Evolutionary conservation across 257 asterid genomes (phyloP), one percentile per base, ranked within the genome.

Genomic region (Lavandula angustifolia): DNA sequence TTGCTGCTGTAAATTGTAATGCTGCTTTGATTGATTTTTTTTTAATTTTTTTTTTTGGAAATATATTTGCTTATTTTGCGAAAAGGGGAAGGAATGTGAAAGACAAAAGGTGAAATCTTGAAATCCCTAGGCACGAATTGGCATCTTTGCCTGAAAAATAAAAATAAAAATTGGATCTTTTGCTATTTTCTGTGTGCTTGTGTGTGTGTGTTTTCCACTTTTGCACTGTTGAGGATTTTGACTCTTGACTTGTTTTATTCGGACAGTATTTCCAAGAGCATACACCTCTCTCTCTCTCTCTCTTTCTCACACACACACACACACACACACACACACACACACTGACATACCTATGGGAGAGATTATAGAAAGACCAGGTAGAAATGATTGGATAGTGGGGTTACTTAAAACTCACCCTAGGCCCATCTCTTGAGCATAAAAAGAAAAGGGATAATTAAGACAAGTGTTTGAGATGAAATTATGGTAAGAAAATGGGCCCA

Each of bases 221-320:
- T 75, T 75, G 38, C 65, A 54, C 75, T 75, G 76, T 75, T 58
- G 13, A 32, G 47, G 63, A 69, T 54, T 67, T 76, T 76, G 84
- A 70, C 78, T 70, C 64, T 76, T 74, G 72, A 80, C 82, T 56
- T 10, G 33, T 43, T 73, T 64, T 49, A 72, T 56, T 33, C 41
- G 52, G 77, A 71, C 74, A 70, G 33, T 4, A 57, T 52, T 54
- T 70, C 47, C 52, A n/a, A 46, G 56, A 46, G 18, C 10, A 10
- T 2, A 42, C 3, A 12, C 3, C 8, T 12, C 44, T 11, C 9
- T 9, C 16, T 27, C 12, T 22, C 38, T 34, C 38, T 34, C 38
- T 34, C 38, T 34, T 9, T 37, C 42, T 63, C 72, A 64, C 57
- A 51, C 34, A 51, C 35, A 52, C 17, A 22, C 27, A 22, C 27